Evolutionary conservation across 495 filamentous ascomycete genomes (phyloP), one percentile per base, ranked within the genome.

Genomic region (Penicillium taxi): DNA sequence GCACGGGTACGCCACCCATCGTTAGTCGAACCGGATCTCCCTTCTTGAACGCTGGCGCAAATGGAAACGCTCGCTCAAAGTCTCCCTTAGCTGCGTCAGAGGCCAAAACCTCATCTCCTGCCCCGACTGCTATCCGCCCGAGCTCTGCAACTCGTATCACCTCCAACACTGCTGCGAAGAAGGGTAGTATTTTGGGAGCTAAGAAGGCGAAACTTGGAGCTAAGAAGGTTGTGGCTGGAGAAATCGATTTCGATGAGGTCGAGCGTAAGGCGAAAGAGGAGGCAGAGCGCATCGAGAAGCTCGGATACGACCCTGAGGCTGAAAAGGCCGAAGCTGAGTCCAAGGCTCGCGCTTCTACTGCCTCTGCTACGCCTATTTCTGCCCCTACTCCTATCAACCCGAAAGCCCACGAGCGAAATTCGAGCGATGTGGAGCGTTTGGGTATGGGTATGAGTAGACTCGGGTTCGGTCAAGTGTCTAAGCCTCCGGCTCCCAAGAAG

Each of bases 241-340:
- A 89, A 41, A 65, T 98, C 40, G 91, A 98, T 65, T 98, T 98
- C 47, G 93, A 98, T 34, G 91, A 88, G 56, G 91, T 89, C 0
- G 91, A 98, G 69, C 84, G 82, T 50, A 94, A 94, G 64, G 91
- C 91, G 21, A 93, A 87, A 60, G 91, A 96, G 57, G 91, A 98
- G 60, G 91, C 93, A 1, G 91, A 96, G 60, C 80, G 91, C 43
- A 90, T 95, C 50, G 86, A 82, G 67, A 94, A 91, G 63, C 69
- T 98, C n/a, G 91, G 91, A n/a, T 98, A 98, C 53, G 86, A 96
- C 47, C 84, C 86, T 5, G 83, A 96, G 45, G 86, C 83, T 18
- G 91, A 94, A 60, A 75, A 83, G 49, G 74, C 73, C 9, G 71
- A 72, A 36, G 59, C 56, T 13, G 64, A 72, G 17, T 67, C 73